Evolutionary conservation across 768 basidiomycete species (phyloP), one percentile per base, ranked within the genome.

Genomic region (Rhodosporidiobolus odoratus): DNA sequence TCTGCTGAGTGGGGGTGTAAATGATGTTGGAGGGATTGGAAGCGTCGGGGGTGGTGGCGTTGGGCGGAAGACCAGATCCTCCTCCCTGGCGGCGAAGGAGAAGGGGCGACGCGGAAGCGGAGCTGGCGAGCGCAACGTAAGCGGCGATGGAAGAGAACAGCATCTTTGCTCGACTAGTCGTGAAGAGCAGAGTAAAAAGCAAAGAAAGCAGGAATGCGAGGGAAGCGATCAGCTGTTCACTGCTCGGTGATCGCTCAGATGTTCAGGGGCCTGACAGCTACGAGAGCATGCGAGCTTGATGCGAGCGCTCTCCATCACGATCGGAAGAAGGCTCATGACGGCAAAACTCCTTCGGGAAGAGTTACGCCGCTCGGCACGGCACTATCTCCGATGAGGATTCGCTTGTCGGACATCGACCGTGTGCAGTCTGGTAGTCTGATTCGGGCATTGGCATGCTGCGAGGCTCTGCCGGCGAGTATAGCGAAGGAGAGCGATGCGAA

Each of bases 71-170:
- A 2, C 52, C 62, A 16, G 52, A 60, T 19, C 68, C 68, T 2
- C 50, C 54, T 16, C 67, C 68, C 45, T 65, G 63, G n/a, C 68
- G 62, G 34, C 52, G 58, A 35, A 40, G 15, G 58, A 69, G 58
- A 27, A 63, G n/a, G n/a, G 69, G 69, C 9, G 69, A 65, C n/a
- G 69, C 69, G 40, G 21, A 34, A 25, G 53, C 16, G 13, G 52
- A 27, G n/a, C 38, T 41, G 1, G 69, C 63, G 45, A 65, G 23
- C 30, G 64, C 50, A 2, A 62, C 58, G 2, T 58, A 52, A 25
- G 64, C 69, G 35, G 63, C 56, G n/a, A 64, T 38, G 8, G 69
- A 59, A 16, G 41, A 35, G 53, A 61, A 56, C 30, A 47, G 58
- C 63, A 70, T 68, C n/a, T n/a, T n/a, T n/a, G 15, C 12, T 23